Percentiles rank a stretch among this genome's conserved stretches.
Evolutionary conservation across 2,329 filamentous ascomycete genomes (phyloP).

Genomic region (Alternaria solani): DNA sequence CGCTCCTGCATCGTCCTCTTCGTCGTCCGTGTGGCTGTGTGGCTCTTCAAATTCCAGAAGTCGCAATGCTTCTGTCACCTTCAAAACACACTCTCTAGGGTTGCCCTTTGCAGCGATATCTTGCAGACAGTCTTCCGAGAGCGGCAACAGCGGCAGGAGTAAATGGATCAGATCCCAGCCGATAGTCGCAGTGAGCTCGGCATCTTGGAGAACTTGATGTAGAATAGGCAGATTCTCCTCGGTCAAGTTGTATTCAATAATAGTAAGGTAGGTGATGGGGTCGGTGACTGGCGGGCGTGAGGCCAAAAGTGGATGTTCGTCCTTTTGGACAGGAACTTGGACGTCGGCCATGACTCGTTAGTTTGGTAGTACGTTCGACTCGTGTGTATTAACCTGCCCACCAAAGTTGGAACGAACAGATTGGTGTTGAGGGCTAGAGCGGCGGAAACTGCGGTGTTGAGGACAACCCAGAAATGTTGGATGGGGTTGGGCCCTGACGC

Average conservation of each 20-base stretch:
- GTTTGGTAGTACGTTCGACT: neutral
- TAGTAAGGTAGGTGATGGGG: conserved; percentile 78
- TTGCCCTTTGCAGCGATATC: conserved; percentile 80
- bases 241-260: conserved; percentile 76
- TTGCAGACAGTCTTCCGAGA: conserved; percentile 74
- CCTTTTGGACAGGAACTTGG: conserved; percentile 30
- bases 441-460: conserved; percentile 5
- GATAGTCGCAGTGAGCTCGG: conserved; percentile 74
- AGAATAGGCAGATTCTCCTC: conserved; percentile 72
- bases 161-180: conserved; percentile 85
- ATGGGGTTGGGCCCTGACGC: conserved; percentile 23
- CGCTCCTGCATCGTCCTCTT: conserved; percentile 39
- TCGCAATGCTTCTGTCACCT: conserved; percentile 77
- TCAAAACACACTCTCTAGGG: conserved; percentile 81
- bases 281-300: conserved; percentile 71
- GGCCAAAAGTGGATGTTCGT: conserved; percentile 61
- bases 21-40: conserved; percentile 64
- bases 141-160: conserved; percentile 70
- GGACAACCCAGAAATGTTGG: conserved; percentile 7
- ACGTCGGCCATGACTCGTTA: conserved; percentile 41
- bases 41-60: conserved; percentile 60
- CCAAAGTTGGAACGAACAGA: neutral
- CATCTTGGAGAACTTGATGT: conserved; percentile 73
- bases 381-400: neutral
- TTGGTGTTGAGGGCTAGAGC: neutral